phyloP scores from a whole-genome alignment of 1,284 basidiomycete species.

The Serendipita sp. region DNA sequence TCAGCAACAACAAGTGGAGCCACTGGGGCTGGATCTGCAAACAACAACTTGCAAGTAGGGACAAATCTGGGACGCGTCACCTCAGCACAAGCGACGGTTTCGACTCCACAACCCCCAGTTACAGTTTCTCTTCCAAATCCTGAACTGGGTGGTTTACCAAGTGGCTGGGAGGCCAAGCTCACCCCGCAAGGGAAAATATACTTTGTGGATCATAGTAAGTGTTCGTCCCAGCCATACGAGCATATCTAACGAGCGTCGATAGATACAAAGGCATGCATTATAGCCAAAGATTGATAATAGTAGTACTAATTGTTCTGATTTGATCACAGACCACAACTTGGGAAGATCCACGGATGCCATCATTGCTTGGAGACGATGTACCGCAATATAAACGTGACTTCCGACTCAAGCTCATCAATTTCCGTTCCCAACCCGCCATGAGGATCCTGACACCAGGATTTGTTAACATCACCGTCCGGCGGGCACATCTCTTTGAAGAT shows the following conservation, averaged over 20 bases:
- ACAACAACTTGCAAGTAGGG: background rate
- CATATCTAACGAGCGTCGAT: conserved; percentile 16
- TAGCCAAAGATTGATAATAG: background rate
- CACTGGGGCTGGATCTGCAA: background rate
- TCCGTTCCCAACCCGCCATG: conserved; percentile 43
- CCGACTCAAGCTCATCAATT: conserved; percentile 48
- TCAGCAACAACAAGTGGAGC: background rate
- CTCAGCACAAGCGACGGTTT: background rate
- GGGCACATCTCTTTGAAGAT: conserved; percentile 46
- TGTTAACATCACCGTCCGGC: conserved; percentile 44
- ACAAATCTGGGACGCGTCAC: background rate
- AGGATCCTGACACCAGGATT: conserved; percentile 32
- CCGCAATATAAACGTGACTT: conserved; percentile 53
- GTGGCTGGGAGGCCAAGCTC: conserved; percentile 49
- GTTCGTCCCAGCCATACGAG: background rate
- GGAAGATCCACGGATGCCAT: conserved; percentile 30
- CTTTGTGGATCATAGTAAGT: conserved; percentile 48
- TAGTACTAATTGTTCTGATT: conserved; percentile 45
- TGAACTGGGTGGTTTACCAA: conserved; percentile 39
- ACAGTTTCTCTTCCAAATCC: conserved; percentile 13
- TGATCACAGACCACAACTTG: conserved; percentile 33
- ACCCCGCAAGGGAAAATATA: conserved; percentile 43
- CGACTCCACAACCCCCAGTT: background rate
- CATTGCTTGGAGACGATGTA: conserved; percentile 36
- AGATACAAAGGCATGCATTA: background rate